These are phyloP conservation scores for Blastocystis sp. DNA, from an alignment of 352 stramenopile genomes.

Conservation along the genomic window DNA sequence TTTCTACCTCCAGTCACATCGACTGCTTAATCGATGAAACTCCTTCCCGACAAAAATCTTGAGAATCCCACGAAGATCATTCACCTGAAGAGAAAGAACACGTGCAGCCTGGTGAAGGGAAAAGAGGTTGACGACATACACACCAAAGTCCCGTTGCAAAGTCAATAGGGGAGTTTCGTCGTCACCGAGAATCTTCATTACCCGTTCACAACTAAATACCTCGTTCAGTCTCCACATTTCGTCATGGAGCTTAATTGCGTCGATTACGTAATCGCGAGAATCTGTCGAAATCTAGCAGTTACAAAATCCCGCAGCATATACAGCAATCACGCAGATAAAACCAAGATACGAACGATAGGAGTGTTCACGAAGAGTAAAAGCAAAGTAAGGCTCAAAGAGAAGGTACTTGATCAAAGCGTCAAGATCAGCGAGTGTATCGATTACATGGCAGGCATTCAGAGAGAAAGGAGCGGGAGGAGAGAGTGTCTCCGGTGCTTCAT, in stretches of 20 bases:
- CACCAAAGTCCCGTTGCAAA: not conserved
- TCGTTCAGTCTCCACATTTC: not conserved
- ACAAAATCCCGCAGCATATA: not conserved
- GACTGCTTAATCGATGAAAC: not conserved
- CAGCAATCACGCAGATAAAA: constrained; percentile 17
- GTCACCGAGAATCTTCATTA: constrained; percentile 2
- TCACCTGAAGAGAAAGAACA: not conserved
- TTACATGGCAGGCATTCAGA: not conserved
- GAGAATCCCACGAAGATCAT: not conserved
- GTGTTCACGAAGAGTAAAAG: constrained; percentile 16
- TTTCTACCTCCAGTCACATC: not conserved
- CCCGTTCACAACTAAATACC: not conserved
- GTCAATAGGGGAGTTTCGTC: not conserved
- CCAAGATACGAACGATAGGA: not conserved
- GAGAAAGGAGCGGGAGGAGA: not conserved
- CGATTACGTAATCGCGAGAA: not conserved
- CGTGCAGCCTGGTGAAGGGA: not conserved
- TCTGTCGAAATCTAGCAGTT: constrained; percentile 19
- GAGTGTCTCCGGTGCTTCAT: not conserved
- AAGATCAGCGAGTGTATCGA: not conserved
- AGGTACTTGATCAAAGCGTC: not conserved
- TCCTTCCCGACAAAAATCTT: not conserved
- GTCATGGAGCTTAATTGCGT: not conserved
- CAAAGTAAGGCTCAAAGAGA: not conserved
- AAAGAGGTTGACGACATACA: constrained; percentile 34